Evolutionary conservation across 192 early-diverging fungal species (phyloP), one percentile per base, ranked within the genome.

Genomic region (Mortierella hygrophila): DNA sequence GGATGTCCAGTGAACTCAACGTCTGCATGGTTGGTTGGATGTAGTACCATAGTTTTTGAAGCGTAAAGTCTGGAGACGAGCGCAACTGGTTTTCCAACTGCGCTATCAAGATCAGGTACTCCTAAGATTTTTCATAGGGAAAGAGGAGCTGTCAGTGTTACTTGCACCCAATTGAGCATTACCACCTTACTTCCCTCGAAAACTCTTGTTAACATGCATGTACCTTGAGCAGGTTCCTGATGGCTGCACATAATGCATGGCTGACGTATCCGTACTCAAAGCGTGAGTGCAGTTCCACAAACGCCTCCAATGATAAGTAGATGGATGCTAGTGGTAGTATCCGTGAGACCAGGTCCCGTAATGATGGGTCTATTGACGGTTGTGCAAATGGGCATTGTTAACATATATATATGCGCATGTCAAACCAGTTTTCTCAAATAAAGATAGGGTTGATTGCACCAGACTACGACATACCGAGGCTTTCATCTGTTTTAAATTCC

Each of bases 1-100:
- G 80, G 21, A 89, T 78, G 75, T 91, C 89, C 7, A 92, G 65
- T 46, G 83, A 88, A 35, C 78, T 87, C 88, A 91, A 89, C 10
- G 88, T 91, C 77, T 91, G 90, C 74, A 96, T 69, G 16, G 95
- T 95, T 32, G 97, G 97, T 54, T 94, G 92, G 38, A 98, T 82
- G 84, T 99, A 96, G 83, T 94, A 97, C 96, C 96, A 97, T 13
- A 99, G 89, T 87, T 97, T 94, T 80, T 98, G 97, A n/a, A 98
- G 82, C 8, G 97, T 95, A 85, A 99, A 98, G 10, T 92, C 85
- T 2, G 90, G 91, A 11, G 90, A 93, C 35, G 91, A 90, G 79
- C 91, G 92, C 81, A 88, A 95, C 68, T 97, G 94, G 75, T 95
- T 96, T 81, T 99, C 98, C 29, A 99, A 90, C 78, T 97, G 97